Base-by-base conservation (phyloP, 2,329 filamentous ascomycete genomes). In the Cordyceps tenuipes region DNA sequence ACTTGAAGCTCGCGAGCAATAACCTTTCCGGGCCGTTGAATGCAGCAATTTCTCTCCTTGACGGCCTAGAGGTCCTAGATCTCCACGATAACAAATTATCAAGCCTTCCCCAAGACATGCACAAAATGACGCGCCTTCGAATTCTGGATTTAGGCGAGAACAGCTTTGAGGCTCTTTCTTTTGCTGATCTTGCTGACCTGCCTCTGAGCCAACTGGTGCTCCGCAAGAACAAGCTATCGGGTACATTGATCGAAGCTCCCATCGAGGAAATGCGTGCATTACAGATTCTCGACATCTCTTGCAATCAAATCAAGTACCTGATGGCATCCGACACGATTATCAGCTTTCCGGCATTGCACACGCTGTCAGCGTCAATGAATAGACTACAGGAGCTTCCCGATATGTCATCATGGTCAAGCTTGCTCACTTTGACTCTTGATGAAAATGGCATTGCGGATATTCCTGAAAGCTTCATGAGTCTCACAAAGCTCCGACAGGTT, bases 101-200 rank as follows among this genome's bases (percentile, higher is more conserved):
- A 8, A 78, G 79, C 1, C 76, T 99, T 17, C 90, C 91, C 0
- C 74, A 81, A 10, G 81, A 82, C 13, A 69, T 97, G 2, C 79
- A 80, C n/a, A 81, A 83, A 31, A 80, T 97, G 63, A 76, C 77
- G 3, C 82, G 82, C 26, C 80, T 99, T 34, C 86, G 89, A 29
- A 81, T 89, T 10, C 76, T 97, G 55, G 93, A 96, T 68, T 71
- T 97, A 23, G 85, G 87, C 61, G 84, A 91, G 64, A 99, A 99
- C 66, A 81, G 82, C 57, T 80, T 99, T 31, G 83, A 82, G 53
- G 78, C 79, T 2, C 70, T 97, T 13, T 88, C 89, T 0, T 89
- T 93, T 67, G 82, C 87, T 7, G 77, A 80, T 4, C 76, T 97
- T 34, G 80, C 82, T 13, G 78, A 79, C 13, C 72, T 95, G 53